Conservation (phyloP, 2,329 filamentous ascomycete species). For the Aspergillus transmontanensis region DNA sequence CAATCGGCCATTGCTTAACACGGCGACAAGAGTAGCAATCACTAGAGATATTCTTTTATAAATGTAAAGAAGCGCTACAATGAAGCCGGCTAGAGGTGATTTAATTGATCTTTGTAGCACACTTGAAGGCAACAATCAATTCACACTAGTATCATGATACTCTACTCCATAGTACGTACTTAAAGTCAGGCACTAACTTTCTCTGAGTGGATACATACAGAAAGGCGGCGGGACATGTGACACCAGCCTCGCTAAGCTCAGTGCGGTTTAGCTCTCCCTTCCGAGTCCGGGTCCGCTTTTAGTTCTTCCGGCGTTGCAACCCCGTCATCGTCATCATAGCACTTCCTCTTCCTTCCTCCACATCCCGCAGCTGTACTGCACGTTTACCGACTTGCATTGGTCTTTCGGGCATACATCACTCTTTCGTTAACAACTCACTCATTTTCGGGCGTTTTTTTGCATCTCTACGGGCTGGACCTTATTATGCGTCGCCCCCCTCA, state of each 20-base stretch:
- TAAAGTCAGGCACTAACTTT: background rate
- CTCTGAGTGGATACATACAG: background rate
- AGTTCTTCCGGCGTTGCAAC: constrained; percentile 13
- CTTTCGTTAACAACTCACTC: constrained; percentile 17
- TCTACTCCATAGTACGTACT: background rate
- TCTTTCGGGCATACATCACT: constrained; percentile 14
- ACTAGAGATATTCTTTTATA: background rate
- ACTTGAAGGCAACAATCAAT: background rate
- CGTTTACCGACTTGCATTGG: constrained; percentile 6
- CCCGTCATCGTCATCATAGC: constrained; percentile 19
- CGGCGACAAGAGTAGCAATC: background rate
- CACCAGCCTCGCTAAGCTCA: background rate
- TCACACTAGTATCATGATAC: background rate
- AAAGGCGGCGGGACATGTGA: constrained; percentile 9
- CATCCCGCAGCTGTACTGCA: constrained; percentile 18
- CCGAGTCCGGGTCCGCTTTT: constrained; percentile 6
- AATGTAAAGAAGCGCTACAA: background rate
- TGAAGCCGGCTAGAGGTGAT: background rate
- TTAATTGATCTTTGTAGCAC: background rate
- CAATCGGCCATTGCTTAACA: constrained; percentile 39
- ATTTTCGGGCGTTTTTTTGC: constrained; percentile 14
- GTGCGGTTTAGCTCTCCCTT: background rate
- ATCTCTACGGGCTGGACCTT: constrained; percentile 14
- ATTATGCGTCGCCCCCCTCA: constrained; percentile 36
- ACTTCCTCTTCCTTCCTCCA: constrained; percentile 14